Evolutionary conservation across 2,329 filamentous ascomycete species (phyloP).

Genomic region (Ascochyta viciae-villosae): DNA sequence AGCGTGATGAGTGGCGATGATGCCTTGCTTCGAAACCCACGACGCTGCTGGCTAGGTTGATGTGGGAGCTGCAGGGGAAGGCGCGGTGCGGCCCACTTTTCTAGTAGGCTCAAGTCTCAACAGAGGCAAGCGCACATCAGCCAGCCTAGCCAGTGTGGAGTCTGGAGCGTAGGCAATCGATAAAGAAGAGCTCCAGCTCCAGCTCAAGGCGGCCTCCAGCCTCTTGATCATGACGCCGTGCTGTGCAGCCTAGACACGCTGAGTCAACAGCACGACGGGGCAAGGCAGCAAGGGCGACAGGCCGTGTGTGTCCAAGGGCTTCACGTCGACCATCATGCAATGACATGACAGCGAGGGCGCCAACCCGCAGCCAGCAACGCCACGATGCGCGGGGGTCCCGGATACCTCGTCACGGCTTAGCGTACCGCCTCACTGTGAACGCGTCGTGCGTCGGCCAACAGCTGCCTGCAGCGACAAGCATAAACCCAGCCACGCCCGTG

Average conservation of each 20-base stretch:
- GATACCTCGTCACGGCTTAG: constrained; percentile 19
- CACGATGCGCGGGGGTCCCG: constrained; percentile 21
- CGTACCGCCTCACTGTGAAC: constrained; percentile 33
- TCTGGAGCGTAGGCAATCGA: constrained; percentile 18
- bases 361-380: constrained; percentile 14
- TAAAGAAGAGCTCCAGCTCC: constrained; percentile 6
- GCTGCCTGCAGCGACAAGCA: constrained; percentile 32
- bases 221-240: constrained; percentile 5
- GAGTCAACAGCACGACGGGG: constrained; percentile 13
- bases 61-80: constrained; percentile 33
- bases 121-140: constrained; percentile 23
- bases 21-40: background rate
- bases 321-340: background rate
- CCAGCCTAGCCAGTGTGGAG: constrained; percentile 20
- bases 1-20: background rate
- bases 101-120: constrained; percentile 22
- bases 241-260: constrained; percentile 5
- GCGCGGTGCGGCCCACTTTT: constrained; percentile 27
- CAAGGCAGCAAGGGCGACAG: background rate
- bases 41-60: background rate
- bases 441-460: constrained; percentile 11
- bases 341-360: constrained; percentile 15
- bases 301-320: constrained; percentile 9
- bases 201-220: constrained; percentile 11
- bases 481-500: constrained; percentile 34